Conservation (phyloP, 495 filamentous ascomycete species). For the Hypoxylon lienhwacheense region DNA sequence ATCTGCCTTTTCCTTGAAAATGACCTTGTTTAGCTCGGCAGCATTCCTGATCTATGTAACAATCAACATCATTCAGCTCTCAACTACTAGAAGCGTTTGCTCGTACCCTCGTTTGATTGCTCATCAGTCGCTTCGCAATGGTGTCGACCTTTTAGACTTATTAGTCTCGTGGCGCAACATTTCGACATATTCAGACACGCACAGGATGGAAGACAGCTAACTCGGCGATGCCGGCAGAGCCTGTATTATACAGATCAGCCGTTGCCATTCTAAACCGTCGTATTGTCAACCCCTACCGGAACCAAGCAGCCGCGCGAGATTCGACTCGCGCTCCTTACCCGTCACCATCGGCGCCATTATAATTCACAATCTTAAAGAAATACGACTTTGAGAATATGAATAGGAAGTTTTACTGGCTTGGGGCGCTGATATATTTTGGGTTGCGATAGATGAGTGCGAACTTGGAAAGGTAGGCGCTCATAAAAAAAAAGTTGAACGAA, state of each 20-base stretch:
- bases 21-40: slow-evolving; percentile 75
- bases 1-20: slow-evolving; percentile 87
- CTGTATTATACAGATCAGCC: slow-evolving; percentile 48
- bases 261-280: neutral
- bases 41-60: slow-evolving; percentile 58
- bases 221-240: slow-evolving; percentile 92
- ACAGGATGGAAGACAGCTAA: slow-evolving; percentile 96
- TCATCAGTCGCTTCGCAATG: slow-evolving; percentile 98
- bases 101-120: slow-evolving; percentile 80
- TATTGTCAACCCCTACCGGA: slow-evolving; percentile 65
- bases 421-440: too few species aligned
- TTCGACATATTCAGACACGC: slow-evolving; percentile 41
- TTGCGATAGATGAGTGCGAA: too few species aligned
- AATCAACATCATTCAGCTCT: slow-evolving; percentile 31
- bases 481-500: too few species aligned
- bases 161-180: slow-evolving; percentile 35
- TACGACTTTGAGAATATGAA: slow-evolving; percentile 1
- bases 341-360: slow-evolving; percentile 52
- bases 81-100: neutral
- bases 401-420: neutral
- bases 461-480: too few species aligned
- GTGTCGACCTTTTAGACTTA: slow-evolving; percentile 79
- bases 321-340: slow-evolving; percentile 83
- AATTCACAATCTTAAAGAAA: slow-evolving; percentile 14
- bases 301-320: slow-evolving; percentile 80